These are phyloP conservation scores for Talaromyces amestolkiae DNA, from an alignment of 2,329 filamentous ascomycete genomes.

Conservation along the genomic window DNA sequence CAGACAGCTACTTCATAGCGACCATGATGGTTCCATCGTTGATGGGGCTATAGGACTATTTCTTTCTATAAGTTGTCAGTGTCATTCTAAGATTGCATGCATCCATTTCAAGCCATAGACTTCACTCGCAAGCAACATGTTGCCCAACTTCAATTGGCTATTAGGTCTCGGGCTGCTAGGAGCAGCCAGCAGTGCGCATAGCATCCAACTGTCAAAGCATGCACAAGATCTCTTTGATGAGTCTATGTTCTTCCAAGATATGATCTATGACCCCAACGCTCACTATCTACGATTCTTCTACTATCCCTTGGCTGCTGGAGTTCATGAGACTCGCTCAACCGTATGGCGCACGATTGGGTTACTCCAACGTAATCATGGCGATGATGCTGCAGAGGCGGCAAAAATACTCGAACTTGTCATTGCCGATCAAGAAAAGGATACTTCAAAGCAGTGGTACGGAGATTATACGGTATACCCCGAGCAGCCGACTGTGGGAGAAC, in stretches of 20 bases:
- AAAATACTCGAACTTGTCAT: conserved; percentile 57
- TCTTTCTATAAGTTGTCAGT: not conserved
- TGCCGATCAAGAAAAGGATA: conserved; percentile 52
- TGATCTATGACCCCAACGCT: conserved; percentile 52
- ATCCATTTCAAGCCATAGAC: not conserved
- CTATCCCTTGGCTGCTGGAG: conserved; percentile 34
- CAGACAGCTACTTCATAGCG: not conserved
- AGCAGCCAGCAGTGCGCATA: conserved; percentile 5
- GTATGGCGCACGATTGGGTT: conserved; percentile 61
- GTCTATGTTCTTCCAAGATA: conserved; percentile 57
- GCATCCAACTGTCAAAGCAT: conserved; percentile 22
- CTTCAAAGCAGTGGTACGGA: conserved; percentile 54
- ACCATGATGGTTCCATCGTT: not conserved
- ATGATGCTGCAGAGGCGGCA: conserved; percentile 52
- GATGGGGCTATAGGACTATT: not conserved
- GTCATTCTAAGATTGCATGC: not conserved
- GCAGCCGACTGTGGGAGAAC: conserved; percentile 56
- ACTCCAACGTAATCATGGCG: conserved; percentile 53
- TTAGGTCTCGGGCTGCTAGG: conserved; percentile 8
- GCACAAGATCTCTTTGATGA: conserved; percentile 46
- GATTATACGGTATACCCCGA: conserved; percentile 37
- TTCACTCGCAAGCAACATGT: not conserved
- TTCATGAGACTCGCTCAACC: conserved; percentile 57
- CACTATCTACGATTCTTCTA: conserved; percentile 55
- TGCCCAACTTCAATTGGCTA: conserved; percentile 13